phyloP scores from a whole-genome alignment of 176 grass and related monocot genomes.

The Sorghum bicolor region DNA sequence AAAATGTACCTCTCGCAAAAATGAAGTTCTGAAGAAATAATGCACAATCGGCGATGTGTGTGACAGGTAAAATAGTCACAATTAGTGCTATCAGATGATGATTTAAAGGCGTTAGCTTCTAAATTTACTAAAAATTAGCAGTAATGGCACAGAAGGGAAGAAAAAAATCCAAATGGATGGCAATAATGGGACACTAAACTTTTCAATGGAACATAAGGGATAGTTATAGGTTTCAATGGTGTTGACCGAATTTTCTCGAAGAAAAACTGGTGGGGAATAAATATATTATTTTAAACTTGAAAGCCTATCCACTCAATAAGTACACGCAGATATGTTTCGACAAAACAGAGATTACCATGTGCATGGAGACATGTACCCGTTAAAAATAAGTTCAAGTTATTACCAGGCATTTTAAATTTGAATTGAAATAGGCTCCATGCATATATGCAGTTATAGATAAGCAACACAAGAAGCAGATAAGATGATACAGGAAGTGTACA shows the following conservation, averaged over 20 bases:
- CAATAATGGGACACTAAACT: not conserved
- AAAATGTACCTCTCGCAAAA: not conserved
- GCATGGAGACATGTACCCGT: conserved; percentile 7
- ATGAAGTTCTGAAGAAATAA: not conserved
- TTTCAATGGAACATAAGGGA: not conserved
- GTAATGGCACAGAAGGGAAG: not conserved
- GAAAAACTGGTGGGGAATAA: not conserved
- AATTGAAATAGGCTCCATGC: not conserved
- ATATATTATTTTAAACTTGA: conserved; percentile 5
- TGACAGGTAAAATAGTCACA: not conserved
- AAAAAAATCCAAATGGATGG: not conserved
- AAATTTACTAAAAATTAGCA: too few relatives aligned
- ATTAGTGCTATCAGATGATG: not conserved
- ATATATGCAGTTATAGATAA: conserved; percentile 1
- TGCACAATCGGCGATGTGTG: not conserved
- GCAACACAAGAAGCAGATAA: not conserved
- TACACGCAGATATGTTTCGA: conserved; percentile 5
- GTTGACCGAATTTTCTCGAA: not conserved
- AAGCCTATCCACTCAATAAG: not conserved
- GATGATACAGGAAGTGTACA: conserved; percentile 6
- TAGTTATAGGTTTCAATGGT: not conserved
- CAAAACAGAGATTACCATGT: conserved; percentile 16
- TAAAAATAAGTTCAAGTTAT: conserved; percentile 9
- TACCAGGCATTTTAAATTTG: conserved; percentile 6
- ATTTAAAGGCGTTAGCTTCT: not conserved